These are phyloP conservation scores for Triangularia verruculosa DNA, from an alignment of 2,329 filamentous ascomycete species.

Conservation along the genomic window DNA sequence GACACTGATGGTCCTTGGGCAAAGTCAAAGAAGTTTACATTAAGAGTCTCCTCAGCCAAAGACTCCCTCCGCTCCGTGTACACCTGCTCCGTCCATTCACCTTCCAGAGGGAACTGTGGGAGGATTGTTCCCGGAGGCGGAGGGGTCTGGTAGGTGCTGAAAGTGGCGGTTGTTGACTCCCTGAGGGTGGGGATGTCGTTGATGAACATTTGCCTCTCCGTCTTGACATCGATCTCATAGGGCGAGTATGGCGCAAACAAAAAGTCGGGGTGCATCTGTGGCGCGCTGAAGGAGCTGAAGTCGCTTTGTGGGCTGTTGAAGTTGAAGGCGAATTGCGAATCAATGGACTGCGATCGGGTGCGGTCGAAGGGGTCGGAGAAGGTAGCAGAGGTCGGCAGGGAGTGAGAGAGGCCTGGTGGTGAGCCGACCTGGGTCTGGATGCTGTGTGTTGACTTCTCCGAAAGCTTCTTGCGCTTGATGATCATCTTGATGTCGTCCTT, in stretches of 20 bases:
- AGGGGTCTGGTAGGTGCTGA: constrained; percentile 83
- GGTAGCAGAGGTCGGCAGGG: constrained; percentile 74
- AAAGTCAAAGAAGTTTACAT: constrained; percentile 82
- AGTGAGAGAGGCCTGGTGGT: constrained; percentile 77
- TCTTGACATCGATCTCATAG: constrained; percentile 95
- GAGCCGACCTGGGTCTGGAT: constrained; percentile 59
- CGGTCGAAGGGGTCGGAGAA: constrained; percentile 72
- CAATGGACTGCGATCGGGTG: constrained; percentile 73
- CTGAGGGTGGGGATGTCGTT: constrained; percentile 82
- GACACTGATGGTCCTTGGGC: constrained; percentile 63
- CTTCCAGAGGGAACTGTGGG: constrained; percentile 57
- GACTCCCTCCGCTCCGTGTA: constrained; percentile 68
- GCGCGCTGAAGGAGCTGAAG: constrained; percentile 56
- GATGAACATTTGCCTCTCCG: constrained; percentile 89
- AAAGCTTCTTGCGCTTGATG: constrained; percentile 95
- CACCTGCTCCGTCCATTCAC: constrained; percentile 70
- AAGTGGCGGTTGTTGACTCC: constrained; percentile 87
- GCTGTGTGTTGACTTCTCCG: constrained; percentile 70
- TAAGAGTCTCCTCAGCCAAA: constrained; percentile 61
- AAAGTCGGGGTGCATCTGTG: constrained; percentile 60
- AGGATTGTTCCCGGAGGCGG: constrained; percentile 67
- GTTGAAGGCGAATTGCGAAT: constrained; percentile 77
- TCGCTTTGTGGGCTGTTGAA: constrained; percentile 63
- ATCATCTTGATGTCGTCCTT: constrained; percentile 96
- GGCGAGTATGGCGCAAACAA: constrained; percentile 63